Base-by-base conservation (phyloP, 305 asterid species). In the Fraxinus velutina region DNA sequence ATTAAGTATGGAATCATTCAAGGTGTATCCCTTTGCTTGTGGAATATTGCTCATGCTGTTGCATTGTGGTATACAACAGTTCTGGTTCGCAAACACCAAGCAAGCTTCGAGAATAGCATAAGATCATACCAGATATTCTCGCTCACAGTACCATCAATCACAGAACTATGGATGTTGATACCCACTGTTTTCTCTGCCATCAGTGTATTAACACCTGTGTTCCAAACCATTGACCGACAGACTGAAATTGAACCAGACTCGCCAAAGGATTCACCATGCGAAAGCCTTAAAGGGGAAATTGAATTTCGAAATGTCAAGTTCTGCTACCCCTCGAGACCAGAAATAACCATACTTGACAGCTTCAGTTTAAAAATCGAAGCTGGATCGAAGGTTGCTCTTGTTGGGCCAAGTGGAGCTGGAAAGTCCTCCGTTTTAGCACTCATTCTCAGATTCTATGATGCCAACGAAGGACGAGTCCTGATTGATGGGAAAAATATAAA, bases 11-110 rank as follows among this genome's bases (percentile, higher is more conserved):
- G 96, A 82, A 86, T 91, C 86, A 91, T 93, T 75, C 97, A 93
- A 93, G 97, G 94, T 19, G 87, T 85, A 24, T 90, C 98, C 79
- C 93, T 93, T 82, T 93, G 94, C 84, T 87, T 92, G 79, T 93
- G 98, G 98, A 93, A 93, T 82, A 92, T 93, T 78, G 98, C 98
- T 73, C 94, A 93, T 85, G 97, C 94, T 21, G 94, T 92, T 77
- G 97, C 96, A 52, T 80, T 93, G 79, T 92, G 97, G 94, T 93
- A 92, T 77, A 92, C 97, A 24, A 84, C 93, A 22, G 34, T 91
- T 74, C 91, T 93, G 66, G 90, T 92, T 1, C 86, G 88, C 52
- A 89, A 90, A 87, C 33, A 87, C 17, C 98, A 91, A 82, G 87
- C 96, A 24, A 85, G 76, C 89, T 93, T 93, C 57, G 89, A 88